A percentile compares a stretch with the other conserved stretches of the same genome.
Conservation (phyloP, 2,329 filamentous ascomycete species). For the Colletotrichum navitas region DNA sequence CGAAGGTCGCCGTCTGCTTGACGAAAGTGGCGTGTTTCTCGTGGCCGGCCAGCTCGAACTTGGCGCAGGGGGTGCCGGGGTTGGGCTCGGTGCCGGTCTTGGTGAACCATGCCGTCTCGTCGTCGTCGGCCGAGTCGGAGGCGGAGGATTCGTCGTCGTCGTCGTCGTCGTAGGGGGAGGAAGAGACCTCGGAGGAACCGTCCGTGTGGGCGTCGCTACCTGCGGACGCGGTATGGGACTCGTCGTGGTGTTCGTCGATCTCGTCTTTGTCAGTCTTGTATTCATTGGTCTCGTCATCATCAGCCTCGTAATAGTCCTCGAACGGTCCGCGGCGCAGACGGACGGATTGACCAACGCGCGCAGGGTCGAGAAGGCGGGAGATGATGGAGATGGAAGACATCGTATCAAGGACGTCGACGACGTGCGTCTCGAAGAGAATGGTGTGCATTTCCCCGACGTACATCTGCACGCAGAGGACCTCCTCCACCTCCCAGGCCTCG, state of each 20-base stretch:
- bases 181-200: no score
- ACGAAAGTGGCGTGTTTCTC: conserved; percentile 13
- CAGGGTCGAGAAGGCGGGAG: neutral
- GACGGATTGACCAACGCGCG: neutral
- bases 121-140: no score
- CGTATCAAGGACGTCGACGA: neutral
- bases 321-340: neutral
- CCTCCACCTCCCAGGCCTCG: conserved; percentile 26
- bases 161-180: no score
- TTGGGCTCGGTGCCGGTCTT: neutral
- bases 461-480: conserved; percentile 13
- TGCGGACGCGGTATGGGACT: no score
- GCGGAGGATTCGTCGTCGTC: no score
- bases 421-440: neutral
- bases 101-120: neutral
- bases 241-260: no score
- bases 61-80: neutral
- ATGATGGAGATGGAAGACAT: neutral
- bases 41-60: neutral
- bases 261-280: no score
- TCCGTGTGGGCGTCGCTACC: no score
- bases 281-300: neutral
- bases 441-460: conserved; percentile 8
- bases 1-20: conserved; percentile 26
- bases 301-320: neutral